These are phyloP conservation scores for Leccinellum rugosiceps DNA, from an alignment of 768 basidiomycete genomes.

Conservation along the genomic window DNA sequence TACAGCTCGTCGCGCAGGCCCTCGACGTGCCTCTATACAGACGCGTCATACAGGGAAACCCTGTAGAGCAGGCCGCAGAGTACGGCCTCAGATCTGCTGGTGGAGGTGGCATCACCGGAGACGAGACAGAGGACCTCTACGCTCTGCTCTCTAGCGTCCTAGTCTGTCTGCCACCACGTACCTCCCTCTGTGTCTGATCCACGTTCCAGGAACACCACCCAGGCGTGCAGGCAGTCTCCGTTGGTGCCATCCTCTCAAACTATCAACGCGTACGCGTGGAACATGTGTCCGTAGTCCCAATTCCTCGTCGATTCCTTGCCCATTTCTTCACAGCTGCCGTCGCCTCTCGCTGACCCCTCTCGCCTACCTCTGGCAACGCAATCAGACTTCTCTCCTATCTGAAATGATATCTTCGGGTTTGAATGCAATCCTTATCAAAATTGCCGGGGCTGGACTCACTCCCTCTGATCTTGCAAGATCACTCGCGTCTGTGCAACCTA, in stretches of 20 bases:
- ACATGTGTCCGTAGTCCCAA: slow-evolving; percentile 70
- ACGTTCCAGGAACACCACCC: slow-evolving; percentile 63
- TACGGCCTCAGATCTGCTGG: slow-evolving; percentile 70
- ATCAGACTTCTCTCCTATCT: slow-evolving; percentile 78
- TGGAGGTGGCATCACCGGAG: slow-evolving; percentile 60
- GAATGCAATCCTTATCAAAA: slow-evolving; percentile 86
- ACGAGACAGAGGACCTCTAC: slow-evolving; percentile 95
- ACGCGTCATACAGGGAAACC: slow-evolving; percentile 73
- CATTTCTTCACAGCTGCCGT: slow-evolving; percentile 54
- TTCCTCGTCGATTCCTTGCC: not conserved
- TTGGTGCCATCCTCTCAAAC: slow-evolving; percentile 95
- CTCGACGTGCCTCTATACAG: slow-evolving; percentile 85
- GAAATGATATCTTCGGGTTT: slow-evolving; percentile 84
- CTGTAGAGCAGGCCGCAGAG: slow-evolving; percentile 78
- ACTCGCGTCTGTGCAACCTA: slow-evolving; percentile 70
- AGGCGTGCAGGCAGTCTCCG: slow-evolving; percentile 81
- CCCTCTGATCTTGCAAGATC: slow-evolving; percentile 75
- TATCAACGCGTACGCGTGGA: slow-evolving; percentile 97
- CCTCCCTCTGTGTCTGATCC: not conserved
- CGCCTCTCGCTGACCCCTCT: slow-evolving; percentile 78
- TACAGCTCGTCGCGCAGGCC: slow-evolving; percentile 81
- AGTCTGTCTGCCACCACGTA: slow-evolving; percentile 42
- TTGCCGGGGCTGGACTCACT: slow-evolving; percentile 89
- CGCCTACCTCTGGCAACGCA: slow-evolving; percentile 91
- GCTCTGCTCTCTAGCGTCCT: slow-evolving; percentile 70